phyloP scores from a whole-genome alignment of 768 basidiomycete genomes.

The Cyathus striatus region DNA sequence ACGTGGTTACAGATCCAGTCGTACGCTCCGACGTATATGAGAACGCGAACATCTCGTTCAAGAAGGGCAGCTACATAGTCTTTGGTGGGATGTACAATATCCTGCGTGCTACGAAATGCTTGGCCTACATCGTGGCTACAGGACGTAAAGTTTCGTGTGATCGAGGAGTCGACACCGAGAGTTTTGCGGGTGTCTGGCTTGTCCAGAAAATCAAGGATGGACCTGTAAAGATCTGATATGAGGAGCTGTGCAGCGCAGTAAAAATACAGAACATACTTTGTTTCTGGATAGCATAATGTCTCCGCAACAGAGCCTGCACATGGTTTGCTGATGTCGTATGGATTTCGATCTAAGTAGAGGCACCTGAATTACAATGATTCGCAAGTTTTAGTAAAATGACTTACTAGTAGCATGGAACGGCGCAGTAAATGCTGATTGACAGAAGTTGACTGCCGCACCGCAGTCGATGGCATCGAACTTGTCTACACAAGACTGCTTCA shows the following conservation, averaged over 20 bases:
- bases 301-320: constrained; percentile 46
- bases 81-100: constrained; percentile 39
- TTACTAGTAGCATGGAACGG: constrained; percentile 35
- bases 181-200: constrained; percentile 43
- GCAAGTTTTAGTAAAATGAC: constrained; percentile 8
- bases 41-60: constrained; percentile 65
- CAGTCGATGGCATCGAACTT: constrained; percentile 64
- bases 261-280: constrained; percentile 14
- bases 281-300: constrained; percentile 57
- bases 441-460: constrained; percentile 56
- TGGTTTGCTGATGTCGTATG: constrained; percentile 64
- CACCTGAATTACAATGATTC: not conserved
- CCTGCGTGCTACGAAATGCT: constrained; percentile 44
- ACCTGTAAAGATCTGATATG: constrained; percentile 24
- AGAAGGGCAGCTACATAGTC: constrained; percentile 63
- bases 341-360: constrained; percentile 35
- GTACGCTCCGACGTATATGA: constrained; percentile 68
- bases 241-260: not conserved
- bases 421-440: constrained; percentile 42
- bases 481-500: constrained; percentile 55
- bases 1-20: constrained; percentile 79
- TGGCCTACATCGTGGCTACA: constrained; percentile 31
- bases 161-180: constrained; percentile 58
- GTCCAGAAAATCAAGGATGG: constrained; percentile 59
- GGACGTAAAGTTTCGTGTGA: constrained; percentile 27